Base-by-base conservation (phyloP, 306 rosid genomes). In the Datisca glomerata region DNA sequence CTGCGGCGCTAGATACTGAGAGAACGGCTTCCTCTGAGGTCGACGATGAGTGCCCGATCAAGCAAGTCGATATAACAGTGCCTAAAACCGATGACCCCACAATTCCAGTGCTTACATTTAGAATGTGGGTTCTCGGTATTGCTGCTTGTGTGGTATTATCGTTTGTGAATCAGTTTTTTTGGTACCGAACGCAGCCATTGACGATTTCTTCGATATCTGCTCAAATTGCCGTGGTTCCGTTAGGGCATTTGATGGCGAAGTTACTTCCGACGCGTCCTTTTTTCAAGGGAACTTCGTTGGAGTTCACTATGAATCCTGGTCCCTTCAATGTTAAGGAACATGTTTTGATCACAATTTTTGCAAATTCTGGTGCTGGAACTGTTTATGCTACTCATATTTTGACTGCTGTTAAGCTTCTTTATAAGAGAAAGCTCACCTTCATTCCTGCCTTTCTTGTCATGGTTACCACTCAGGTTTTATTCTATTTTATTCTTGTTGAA, bases 191-290 rank as follows among this genome's bases (percentile, higher is more conserved):
- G 8, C 68, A 79, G 61, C 96, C 96, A 12, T 42, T 86, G 67
- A 20, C n/a, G 5, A 46, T 81, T 13, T 21, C 72, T 12, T 67
- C 96, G 1, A 69, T 81, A 31, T 65, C 86, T 38, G 94, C 84
- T 6, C 96, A 81, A 64, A 86, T 86, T 63, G 96, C 94, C 27
- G 94, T 86, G 18, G 92, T 86, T 44, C 96, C 96, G 1, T 31
- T 86, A 2, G 96, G 94, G 5, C 94, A 76, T 41, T 63, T 81
- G 25, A 71, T 81, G 94, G 96, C 94, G 1, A 66, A 55, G 59
- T 41, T 64, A 0, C 55, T 86, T 46, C 94, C 93, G 0, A 67
- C 49, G 0, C 58, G 66, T 3, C 41, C 49, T 8, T 66, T 82
- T 43, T 66, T 86, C 35, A 14, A 66, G 62, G 82, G 59, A 5